phyloP scores from a whole-genome alignment of 2,329 filamentous ascomycete genomes.

The Cladosporium sp. region DNA sequence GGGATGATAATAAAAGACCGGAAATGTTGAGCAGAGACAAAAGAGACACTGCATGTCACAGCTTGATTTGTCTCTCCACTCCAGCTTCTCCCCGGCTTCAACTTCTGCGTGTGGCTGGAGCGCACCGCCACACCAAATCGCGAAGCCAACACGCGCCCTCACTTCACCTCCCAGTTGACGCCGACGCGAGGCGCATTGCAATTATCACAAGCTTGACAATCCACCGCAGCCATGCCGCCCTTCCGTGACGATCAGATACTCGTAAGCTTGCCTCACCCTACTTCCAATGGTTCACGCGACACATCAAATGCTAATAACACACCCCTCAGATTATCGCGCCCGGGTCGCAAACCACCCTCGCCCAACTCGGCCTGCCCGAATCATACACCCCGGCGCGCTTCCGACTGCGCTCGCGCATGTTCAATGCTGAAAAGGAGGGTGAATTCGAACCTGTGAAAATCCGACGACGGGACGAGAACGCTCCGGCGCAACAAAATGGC shows the following conservation, averaged over 20 bases:
- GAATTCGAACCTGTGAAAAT: slow-evolving; percentile 83
- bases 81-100: not conserved
- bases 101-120: not conserved
- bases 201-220: not conserved
- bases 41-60: not conserved
- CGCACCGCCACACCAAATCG: slow-evolving; percentile 1
- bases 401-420: slow-evolving; percentile 92
- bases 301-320: slow-evolving; percentile 17
- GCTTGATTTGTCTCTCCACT: not conserved
- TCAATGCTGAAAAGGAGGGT: slow-evolving; percentile 72
- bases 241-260: slow-evolving; percentile 41
- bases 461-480: slow-evolving; percentile 49
- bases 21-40: not conserved
- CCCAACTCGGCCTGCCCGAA: slow-evolving; percentile 86
- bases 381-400: slow-evolving; percentile 87
- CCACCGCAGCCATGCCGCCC: slow-evolving; percentile 33
- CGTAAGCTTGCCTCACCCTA: slow-evolving; percentile 26
- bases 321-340: slow-evolving; percentile 65
- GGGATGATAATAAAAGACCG: no score
- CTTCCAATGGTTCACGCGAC: not conserved
- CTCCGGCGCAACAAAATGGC: slow-evolving; percentile 16
- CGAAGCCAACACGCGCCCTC: slow-evolving; percentile 11
- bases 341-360: slow-evolving; percentile 86
- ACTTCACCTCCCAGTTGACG: slow-evolving; percentile 3
- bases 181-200: slow-evolving; percentile 4